phyloP scores from a whole-genome alignment of 2,329 filamentous ascomycete species.

The Pseudogymnoascus sp. region DNA sequence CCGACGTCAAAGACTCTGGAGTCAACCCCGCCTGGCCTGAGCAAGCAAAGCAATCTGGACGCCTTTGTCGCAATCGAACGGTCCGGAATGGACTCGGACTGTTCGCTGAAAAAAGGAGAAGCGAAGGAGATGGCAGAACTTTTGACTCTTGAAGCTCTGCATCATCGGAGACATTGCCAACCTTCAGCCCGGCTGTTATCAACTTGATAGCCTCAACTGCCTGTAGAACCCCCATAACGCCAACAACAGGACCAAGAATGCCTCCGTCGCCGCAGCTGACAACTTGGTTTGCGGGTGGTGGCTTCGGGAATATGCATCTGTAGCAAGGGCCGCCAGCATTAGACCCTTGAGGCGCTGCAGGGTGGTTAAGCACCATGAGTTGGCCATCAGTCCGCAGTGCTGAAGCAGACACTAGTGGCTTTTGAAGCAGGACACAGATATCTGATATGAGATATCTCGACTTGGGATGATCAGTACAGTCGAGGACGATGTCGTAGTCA shows the following conservation, averaged over 20 bases:
- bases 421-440: conserved; percentile 69
- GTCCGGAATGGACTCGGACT: conserved; percentile 57
- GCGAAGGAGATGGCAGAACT: conserved; percentile 18
- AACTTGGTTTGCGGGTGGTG: conserved; percentile 75
- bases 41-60: conserved; percentile 70
- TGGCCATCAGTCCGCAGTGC: conserved; percentile 86
- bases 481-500: conserved; percentile 75
- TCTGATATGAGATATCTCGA: conserved; percentile 92
- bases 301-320: conserved; percentile 82
- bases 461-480: conserved; percentile 91
- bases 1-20: conserved; percentile 51
- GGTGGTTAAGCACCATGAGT: conserved; percentile 79
- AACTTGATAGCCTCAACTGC: conserved; percentile 83
- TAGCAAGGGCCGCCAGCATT: conserved; percentile 73
- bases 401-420: conserved; percentile 80
- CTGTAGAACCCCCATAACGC: conserved; percentile 86
- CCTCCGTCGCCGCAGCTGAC: conserved; percentile 88
- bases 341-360: conserved; percentile 54
- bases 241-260: conserved; percentile 86
- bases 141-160: conserved; percentile 7
- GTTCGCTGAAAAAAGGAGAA: conserved; percentile 47
- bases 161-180: conserved; percentile 11
- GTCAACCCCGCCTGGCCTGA: conserved; percentile 57
- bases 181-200: conserved; percentile 40
- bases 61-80: conserved; percentile 63